These are phyloP conservation scores for Sonneratia alba DNA, from an alignment of 345 rosid species.

Conservation along the genomic window DNA sequence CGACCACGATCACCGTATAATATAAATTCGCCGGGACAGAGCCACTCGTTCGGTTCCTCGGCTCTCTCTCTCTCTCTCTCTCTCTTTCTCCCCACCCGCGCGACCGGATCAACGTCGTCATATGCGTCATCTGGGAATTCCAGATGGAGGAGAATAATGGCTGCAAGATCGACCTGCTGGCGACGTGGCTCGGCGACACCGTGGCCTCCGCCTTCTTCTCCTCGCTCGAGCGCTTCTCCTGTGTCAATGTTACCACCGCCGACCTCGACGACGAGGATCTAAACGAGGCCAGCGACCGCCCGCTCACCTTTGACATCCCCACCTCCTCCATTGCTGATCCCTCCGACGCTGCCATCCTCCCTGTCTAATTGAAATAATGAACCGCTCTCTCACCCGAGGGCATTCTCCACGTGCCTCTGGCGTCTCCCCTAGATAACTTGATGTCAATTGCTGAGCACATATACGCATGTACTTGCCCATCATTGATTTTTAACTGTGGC, in stretches of 20 bases:
- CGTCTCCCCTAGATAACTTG: not conserved
- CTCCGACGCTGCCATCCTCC: constrained; percentile 11
- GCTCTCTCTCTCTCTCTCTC: not conserved
- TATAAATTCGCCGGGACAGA: not conserved
- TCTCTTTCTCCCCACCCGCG: not conserved
- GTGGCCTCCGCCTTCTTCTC: constrained; percentile 79
- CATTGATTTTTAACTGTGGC: not conserved
- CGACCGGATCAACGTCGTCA: not conserved
- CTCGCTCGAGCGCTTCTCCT: constrained; percentile 80
- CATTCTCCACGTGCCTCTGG: not conserved
- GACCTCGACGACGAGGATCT: constrained; percentile 56
- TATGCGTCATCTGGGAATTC: not conserved
- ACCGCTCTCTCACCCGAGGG: not conserved
- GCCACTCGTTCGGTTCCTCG: not conserved
- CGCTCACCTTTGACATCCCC: constrained; percentile 36
- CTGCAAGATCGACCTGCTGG: constrained; percentile 43
- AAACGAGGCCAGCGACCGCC: constrained; percentile 39
- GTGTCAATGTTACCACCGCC: constrained; percentile 64
- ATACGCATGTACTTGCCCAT: not conserved
- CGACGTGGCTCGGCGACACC: constrained; percentile 63
- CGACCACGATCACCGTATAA: not conserved
- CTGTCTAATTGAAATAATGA: not conserved
- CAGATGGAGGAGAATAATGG: constrained; percentile 4
- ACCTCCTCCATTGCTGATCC: constrained; percentile 1
- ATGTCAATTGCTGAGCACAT: not conserved